phyloP scores from a whole-genome alignment of 352 stramenopile genomes.

The Elongisporangium prolatum region DNA sequence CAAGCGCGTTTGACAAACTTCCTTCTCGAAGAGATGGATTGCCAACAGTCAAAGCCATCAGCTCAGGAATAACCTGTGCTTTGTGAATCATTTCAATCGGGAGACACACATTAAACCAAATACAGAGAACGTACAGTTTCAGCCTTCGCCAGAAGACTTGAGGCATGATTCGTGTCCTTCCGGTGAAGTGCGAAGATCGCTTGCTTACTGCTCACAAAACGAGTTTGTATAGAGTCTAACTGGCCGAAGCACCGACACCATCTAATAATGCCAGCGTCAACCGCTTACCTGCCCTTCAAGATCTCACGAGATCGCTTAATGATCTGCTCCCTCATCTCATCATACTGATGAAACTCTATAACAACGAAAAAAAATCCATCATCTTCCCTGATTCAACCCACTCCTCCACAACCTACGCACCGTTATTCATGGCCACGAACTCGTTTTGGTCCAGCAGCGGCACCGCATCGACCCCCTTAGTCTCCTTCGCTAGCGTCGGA shows the following conservation, averaged over 20 bases:
- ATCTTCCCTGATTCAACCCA: background rate
- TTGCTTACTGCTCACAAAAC: slow-evolving; percentile 75
- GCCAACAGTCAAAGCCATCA: slow-evolving; percentile 77
- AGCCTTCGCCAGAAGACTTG: slow-evolving; percentile 37
- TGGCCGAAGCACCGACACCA: background rate
- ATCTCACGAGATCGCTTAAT: slow-evolving; percentile 95
- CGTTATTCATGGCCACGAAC: slow-evolving; percentile 50
- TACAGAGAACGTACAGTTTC: slow-evolving; percentile 27
- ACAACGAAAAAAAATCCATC: background rate
- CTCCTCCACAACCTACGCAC: slow-evolving; percentile 7
- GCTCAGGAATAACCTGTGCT: slow-evolving; percentile 54
- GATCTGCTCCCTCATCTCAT: slow-evolving; percentile 90
- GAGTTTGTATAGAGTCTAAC: background rate
- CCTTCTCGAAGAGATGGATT: slow-evolving; percentile 81
- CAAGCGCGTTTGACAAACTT: slow-evolving; percentile 81
- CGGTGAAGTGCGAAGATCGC: slow-evolving; percentile 94
- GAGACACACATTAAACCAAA: background rate
- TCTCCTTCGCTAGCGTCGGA: background rate
- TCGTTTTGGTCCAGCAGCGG: slow-evolving; percentile 35
- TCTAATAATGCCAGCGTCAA: background rate
- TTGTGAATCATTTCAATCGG: background rate
- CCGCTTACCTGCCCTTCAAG: slow-evolving; percentile 84
- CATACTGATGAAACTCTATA: slow-evolving; percentile 87
- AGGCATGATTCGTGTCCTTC: slow-evolving; percentile 57
- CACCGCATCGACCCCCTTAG: background rate